Percentiles rank a stretch among this genome's conserved stretches.
phyloP scores from a whole-genome alignment of 2,329 filamentous ascomycete species.

The Anthostomella pinea region DNA sequence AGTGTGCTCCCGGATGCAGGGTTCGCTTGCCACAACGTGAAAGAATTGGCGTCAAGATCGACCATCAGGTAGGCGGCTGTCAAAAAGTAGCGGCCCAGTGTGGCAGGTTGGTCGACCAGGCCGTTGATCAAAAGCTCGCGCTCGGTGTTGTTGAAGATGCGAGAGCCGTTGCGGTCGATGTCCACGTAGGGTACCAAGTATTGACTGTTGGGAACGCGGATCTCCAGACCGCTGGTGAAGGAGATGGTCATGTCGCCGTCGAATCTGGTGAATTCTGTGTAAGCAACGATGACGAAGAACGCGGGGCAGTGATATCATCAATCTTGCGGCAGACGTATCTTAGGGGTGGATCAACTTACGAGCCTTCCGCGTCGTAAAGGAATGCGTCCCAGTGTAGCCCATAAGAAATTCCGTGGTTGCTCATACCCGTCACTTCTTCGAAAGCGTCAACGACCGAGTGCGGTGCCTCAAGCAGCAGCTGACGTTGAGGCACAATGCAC shows the following conservation, averaged over 20 bases:
- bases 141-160: constrained; percentile 11
- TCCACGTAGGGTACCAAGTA: constrained; percentile 28
- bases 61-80: constrained; percentile 37
- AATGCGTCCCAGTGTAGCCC: constrained; percentile 19
- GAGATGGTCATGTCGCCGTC: constrained; percentile 29
- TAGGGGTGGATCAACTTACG: too few relatives aligned
- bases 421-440: constrained; percentile 11
- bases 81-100: constrained; percentile 34
- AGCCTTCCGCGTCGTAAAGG: constrained; percentile 1
- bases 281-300: too few relatives aligned
- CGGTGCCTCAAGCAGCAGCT: constrained; percentile 30
- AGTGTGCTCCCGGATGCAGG: constrained; percentile 14
- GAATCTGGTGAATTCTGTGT: constrained; percentile 23
- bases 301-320: too few relatives aligned
- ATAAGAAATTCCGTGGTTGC: constrained; percentile 6
- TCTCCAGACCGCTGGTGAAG: constrained; percentile 25
- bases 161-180: constrained; percentile 26
- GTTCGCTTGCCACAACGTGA: constrained; percentile 36
- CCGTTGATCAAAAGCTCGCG: constrained; percentile 27
- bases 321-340: too few relatives aligned
- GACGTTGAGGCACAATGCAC: constrained; percentile 32
- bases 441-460: constrained; percentile 18
- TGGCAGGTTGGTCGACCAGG: constrained; percentile 17
- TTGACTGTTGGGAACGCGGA: constrained; percentile 31
- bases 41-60: constrained; percentile 31